Percentiles rank a stretch among this genome's conserved stretches.
Evolutionary conservation across 352 stramenopile species (phyloP).

Genomic region (Pythium phragmiticola): DNA sequence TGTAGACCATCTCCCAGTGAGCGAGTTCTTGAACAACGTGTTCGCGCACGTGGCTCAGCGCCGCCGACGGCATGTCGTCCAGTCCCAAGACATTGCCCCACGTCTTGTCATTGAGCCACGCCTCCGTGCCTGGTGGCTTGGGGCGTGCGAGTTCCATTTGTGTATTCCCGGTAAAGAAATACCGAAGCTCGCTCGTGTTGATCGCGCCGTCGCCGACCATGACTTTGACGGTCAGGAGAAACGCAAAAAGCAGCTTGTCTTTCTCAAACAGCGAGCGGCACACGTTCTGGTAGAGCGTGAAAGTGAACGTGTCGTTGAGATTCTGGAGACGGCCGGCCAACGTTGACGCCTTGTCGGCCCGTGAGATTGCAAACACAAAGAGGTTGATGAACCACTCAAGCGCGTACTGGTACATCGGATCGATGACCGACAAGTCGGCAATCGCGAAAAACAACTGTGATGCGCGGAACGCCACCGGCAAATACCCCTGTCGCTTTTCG

Average conservation of each 20-base stretch:
- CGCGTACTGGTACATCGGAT: conserved; percentile 97
- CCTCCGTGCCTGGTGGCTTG: conserved; percentile 52
- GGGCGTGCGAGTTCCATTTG: conserved; percentile 86
- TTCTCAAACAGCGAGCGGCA: conserved; percentile 96
- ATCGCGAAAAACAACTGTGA: conserved; percentile 96
- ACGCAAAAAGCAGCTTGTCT: conserved; percentile 95
- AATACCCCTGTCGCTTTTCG: conserved; percentile 89
- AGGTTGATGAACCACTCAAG: conserved; percentile 96
- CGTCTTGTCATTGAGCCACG: conserved; percentile 88
- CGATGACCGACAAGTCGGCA: conserved; percentile 89
- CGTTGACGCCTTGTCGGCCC: conserved; percentile 70
- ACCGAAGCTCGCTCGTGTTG: conserved; percentile 76
- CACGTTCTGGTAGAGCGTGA: conserved; percentile 94
- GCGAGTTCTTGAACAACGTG: conserved; percentile 50
- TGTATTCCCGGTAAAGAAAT: conserved; percentile 93
- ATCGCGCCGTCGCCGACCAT: conserved; percentile 81
- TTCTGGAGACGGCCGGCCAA: conserved; percentile 84
- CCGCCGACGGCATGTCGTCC: conserved; percentile 42
- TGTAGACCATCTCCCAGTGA: conserved; percentile 80
- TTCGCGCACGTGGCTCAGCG: conserved; percentile 50
- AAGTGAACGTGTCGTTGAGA: conserved; percentile 95
- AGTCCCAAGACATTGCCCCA: conserved; percentile 89
- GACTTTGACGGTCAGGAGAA: conserved; percentile 93
- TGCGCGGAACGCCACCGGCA: conserved; percentile 88
- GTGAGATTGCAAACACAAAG: conserved; percentile 90